These are phyloP conservation scores for Tricholoma terreum DNA, from an alignment of 768 basidiomycete genomes.

Conservation along the genomic window DNA sequence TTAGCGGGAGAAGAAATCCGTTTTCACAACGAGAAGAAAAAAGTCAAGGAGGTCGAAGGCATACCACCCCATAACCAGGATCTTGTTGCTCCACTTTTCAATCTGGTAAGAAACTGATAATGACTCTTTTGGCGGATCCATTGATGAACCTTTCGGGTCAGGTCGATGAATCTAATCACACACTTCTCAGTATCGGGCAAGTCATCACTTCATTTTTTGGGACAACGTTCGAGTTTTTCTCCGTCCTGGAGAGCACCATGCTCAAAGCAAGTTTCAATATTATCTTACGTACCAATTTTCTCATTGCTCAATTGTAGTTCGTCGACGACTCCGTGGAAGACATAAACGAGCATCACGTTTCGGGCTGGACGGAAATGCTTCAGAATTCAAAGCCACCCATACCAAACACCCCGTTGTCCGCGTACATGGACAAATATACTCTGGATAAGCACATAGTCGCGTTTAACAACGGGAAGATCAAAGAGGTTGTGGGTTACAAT, in stretches of 20 bases:
- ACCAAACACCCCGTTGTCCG: conserved; percentile 65
- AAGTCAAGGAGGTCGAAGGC: conserved; percentile 60
- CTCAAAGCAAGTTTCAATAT: conserved; percentile 51
- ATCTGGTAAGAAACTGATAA: conserved; percentile 49
- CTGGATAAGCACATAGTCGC: conserved; percentile 69
- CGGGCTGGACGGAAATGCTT: conserved; percentile 82
- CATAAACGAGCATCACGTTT: conserved; percentile 81
- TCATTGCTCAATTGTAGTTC: conserved; percentile 38
- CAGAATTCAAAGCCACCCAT: conserved; percentile 66
- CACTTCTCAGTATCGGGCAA: conserved; percentile 62
- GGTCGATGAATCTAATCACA: conserved; percentile 77
- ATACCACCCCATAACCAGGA: conserved; percentile 54
- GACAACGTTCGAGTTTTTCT: conserved; percentile 80
- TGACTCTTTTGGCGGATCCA: not conserved
- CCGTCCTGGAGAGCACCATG: conserved; percentile 59
- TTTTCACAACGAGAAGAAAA: conserved; percentile 72
- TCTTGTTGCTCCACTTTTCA: conserved; percentile 76
- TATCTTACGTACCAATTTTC: not conserved
- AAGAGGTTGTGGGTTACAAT: conserved; percentile 66
- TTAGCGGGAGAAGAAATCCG: conserved; percentile 64
- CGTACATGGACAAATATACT: conserved; percentile 76
- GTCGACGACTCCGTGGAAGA: conserved; percentile 74
- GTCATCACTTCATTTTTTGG: conserved; percentile 70
- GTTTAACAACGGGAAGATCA: conserved; percentile 71
- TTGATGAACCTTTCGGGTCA: not conserved